A percentile compares a stretch with the other conserved stretches of the same genome.
Evolutionary conservation across 345 rosid genomes (phyloP).

Genomic region (Balakata baccata): DNA sequence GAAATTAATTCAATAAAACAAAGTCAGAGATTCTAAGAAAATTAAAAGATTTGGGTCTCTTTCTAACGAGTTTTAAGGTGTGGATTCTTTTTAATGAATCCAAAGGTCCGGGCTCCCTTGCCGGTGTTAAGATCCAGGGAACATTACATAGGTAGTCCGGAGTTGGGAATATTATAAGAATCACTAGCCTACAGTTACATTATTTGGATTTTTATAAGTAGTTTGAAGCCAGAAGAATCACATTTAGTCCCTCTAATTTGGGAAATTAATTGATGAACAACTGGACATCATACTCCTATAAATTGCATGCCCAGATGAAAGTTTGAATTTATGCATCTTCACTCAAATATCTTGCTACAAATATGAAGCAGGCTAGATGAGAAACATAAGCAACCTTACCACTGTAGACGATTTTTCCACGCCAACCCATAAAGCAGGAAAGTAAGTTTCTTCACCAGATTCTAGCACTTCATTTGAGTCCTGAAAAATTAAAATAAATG

Average conservation of each 20-base stretch:
- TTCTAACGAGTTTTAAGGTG: too few species aligned
- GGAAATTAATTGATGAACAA: background rate
- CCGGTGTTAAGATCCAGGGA: too few species aligned
- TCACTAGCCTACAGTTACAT: background rate
- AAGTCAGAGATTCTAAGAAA: too few species aligned
- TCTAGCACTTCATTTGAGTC: constrained; percentile 54
- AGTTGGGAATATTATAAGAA: background rate
- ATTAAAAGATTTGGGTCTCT: too few species aligned
- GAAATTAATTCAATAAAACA: too few species aligned
- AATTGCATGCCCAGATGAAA: too few species aligned
- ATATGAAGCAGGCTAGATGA: constrained; percentile 5
- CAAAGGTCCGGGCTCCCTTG: too few species aligned
- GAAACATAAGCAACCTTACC: constrained; percentile 36
- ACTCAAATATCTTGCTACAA: background rate
- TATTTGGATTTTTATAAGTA: background rate
- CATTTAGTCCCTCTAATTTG: background rate
- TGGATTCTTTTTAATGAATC: too few species aligned
- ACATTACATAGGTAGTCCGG: background rate
- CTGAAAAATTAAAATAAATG: constrained; percentile 39
- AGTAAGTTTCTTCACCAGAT: constrained; percentile 84
- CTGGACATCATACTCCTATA: background rate
- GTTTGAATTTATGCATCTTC: too few species aligned
- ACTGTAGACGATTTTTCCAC: constrained; percentile 62
- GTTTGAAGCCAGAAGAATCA: background rate
- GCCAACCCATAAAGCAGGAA: constrained; percentile 77